Conservation (phyloP, 441 rosid genomes). For the Codiaeum variegatum region DNA sequence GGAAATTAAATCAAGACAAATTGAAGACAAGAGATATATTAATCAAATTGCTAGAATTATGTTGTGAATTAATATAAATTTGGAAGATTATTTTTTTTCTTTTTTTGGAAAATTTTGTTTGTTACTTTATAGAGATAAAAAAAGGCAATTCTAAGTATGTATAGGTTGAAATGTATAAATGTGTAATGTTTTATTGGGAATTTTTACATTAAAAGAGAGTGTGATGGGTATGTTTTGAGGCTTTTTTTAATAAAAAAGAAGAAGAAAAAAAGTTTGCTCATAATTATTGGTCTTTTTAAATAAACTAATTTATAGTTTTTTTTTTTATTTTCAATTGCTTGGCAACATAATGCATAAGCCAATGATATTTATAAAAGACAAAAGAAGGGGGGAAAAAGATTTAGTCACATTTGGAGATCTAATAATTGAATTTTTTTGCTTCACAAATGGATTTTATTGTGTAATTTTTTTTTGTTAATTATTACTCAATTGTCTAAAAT, state of each 20-base stretch:
- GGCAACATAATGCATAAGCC: too few relatives aligned
- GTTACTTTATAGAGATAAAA: neutral
- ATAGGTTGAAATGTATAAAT: constrained; percentile 22
- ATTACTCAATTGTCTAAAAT: too few relatives aligned
- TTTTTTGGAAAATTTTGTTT: constrained; percentile 11
- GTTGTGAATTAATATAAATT: constrained; percentile 30
- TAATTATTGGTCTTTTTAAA: too few relatives aligned
- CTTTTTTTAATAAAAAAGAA: too few relatives aligned
- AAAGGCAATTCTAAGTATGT: constrained; percentile 8
- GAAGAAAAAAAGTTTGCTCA: neutral
- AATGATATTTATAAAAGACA: too few relatives aligned
- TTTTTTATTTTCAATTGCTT: too few relatives aligned
- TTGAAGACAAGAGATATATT: constrained; percentile 32
- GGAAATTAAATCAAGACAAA: constrained; percentile 68
- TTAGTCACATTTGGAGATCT: too few relatives aligned
- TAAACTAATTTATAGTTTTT: too few relatives aligned
- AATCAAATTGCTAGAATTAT: constrained; percentile 54
- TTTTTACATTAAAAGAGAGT: neutral
- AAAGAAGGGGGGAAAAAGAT: too few relatives aligned
- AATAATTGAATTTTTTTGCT: too few relatives aligned
- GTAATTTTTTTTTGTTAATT: too few relatives aligned
- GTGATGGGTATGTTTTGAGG: neutral
- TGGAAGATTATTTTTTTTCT: neutral
- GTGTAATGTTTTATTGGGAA: constrained; percentile 2
- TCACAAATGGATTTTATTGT: too few relatives aligned